These are phyloP conservation scores for Kwoniella heveanensis DNA, from an alignment of 768 basidiomycete genomes.

Conservation along the genomic window DNA sequence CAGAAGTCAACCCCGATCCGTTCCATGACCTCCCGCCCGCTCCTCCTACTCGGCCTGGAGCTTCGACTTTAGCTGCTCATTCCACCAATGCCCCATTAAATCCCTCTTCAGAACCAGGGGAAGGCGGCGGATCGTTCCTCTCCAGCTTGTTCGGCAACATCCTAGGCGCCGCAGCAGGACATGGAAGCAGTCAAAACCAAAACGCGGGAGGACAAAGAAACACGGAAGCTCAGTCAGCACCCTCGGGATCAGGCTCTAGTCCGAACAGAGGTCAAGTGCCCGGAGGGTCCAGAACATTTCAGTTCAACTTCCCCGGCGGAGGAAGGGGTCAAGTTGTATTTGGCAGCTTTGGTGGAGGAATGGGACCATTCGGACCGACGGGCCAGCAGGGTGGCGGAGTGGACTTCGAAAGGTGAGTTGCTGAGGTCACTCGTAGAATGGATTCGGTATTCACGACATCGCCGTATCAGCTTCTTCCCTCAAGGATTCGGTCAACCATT, in stretches of 20 bases:
- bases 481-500: slow-evolving; percentile 16
- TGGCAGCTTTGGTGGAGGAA: slow-evolving; percentile 29
- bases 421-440: neutral
- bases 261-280: slow-evolving; percentile 5
- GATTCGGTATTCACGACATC: neutral
- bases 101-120: slow-evolving; percentile 9
- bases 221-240: neutral
- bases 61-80: slow-evolving; percentile 1
- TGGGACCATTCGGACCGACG: slow-evolving; percentile 26
- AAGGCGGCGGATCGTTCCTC: slow-evolving; percentile 27
- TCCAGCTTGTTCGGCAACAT: slow-evolving; percentile 30
- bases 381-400: slow-evolving; percentile 20
- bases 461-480: slow-evolving; percentile 24
- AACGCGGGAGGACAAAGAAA: neutral
- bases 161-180: slow-evolving; percentile 26
- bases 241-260: slow-evolving; percentile 2
- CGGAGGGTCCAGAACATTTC: slow-evolving; percentile 30
- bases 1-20: slow-evolving; percentile 43
- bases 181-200: slow-evolving; percentile 2
- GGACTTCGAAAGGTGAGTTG: slow-evolving; percentile 24
- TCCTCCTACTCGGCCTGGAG: slow-evolving; percentile 35
- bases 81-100: neutral
- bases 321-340: slow-evolving; percentile 41
- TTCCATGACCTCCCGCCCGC: slow-evolving; percentile 40
- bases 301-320: slow-evolving; percentile 45